Evolutionary conservation across 106 monocot species (phyloP).

Genomic region (Apostasia ramifera): DNA sequence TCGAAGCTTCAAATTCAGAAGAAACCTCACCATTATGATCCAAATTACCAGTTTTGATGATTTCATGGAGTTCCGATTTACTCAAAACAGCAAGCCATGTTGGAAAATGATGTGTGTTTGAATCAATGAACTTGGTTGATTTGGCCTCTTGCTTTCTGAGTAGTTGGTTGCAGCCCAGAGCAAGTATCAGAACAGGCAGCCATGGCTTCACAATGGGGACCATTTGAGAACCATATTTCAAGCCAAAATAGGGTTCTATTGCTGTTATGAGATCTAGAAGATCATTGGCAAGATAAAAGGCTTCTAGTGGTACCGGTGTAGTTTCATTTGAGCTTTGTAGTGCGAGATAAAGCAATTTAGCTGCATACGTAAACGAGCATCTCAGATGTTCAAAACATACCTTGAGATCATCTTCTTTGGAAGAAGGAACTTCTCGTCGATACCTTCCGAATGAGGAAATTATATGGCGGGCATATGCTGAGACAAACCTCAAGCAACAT

Average conservation of each 20-base stretch:
- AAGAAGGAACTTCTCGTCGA: constrained; percentile 11
- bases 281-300: constrained; percentile 52
- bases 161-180: constrained; percentile 45
- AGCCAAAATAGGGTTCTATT: constrained; percentile 44
- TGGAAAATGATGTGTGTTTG: constrained; percentile 14
- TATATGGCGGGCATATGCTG: constrained; percentile 28
- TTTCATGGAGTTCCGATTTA: constrained; percentile 38
- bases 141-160: constrained; percentile 1
- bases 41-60: constrained; percentile 7
- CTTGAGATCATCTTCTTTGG: constrained; percentile 34
- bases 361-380: constrained; percentile 68
- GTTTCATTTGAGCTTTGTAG: constrained; percentile 31
- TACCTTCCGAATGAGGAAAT: constrained; percentile 20
- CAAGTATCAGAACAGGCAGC: constrained; percentile 74
- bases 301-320: constrained; percentile 30
- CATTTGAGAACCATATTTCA: constrained; percentile 30
- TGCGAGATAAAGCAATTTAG: constrained; percentile 68
- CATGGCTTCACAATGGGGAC: constrained; percentile 53
- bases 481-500: constrained; percentile 53
- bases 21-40: not conserved
- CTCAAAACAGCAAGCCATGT: constrained; percentile 52
- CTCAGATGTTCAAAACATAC: constrained; percentile 26
- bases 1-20: constrained; percentile 8
- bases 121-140: not conserved
- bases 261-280: constrained; percentile 62